A percentile compares a stretch with the other conserved stretches of the same genome.
phyloP scores from a whole-genome alignment of 1,284 basidiomycete genomes.

The Rhodotorula sp. region DNA sequence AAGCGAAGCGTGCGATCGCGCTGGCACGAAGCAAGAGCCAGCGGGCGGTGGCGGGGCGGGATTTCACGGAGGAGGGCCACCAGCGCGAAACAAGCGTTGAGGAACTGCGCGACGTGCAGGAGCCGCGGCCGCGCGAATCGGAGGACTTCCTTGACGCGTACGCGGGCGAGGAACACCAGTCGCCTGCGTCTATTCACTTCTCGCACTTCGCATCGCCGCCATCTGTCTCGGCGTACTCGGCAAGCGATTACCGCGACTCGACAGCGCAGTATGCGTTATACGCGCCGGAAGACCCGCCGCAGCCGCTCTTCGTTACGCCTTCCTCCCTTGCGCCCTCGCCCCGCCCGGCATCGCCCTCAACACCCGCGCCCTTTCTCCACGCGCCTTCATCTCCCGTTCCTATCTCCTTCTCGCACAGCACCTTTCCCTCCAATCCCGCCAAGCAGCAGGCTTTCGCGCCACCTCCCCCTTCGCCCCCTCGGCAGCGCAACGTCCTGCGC shows the following conservation, averaged over 20 bases:
- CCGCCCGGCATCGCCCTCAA: background rate
- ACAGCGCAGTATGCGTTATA: background rate
- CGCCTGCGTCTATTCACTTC: background rate
- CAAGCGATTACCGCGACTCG: background rate
- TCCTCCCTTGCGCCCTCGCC: background rate
- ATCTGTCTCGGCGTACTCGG: background rate
- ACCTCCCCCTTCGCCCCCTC: background rate
- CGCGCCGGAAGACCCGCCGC: background rate
- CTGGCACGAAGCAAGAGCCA: slow-evolving; percentile 7
- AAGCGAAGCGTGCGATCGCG: slow-evolving; percentile 17
- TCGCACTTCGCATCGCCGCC: background rate
- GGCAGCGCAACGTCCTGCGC: slow-evolving; percentile 32
- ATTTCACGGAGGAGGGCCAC: background rate
- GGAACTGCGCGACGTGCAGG: background rate
- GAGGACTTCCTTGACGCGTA: background rate
- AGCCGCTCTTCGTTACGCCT: background rate
- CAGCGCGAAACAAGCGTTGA: background rate
- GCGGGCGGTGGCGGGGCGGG: background rate
- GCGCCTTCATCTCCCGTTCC: background rate
- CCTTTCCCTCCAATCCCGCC: background rate
- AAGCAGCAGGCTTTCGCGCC: background rate
- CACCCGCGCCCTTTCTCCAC: background rate
- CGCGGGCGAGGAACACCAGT: background rate
- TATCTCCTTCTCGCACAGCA: too few relatives aligned
- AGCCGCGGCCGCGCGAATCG: background rate